These are phyloP conservation scores for Raphanus sativus DNA, from an alignment of 345 rosid species.

Conservation along the genomic window DNA sequence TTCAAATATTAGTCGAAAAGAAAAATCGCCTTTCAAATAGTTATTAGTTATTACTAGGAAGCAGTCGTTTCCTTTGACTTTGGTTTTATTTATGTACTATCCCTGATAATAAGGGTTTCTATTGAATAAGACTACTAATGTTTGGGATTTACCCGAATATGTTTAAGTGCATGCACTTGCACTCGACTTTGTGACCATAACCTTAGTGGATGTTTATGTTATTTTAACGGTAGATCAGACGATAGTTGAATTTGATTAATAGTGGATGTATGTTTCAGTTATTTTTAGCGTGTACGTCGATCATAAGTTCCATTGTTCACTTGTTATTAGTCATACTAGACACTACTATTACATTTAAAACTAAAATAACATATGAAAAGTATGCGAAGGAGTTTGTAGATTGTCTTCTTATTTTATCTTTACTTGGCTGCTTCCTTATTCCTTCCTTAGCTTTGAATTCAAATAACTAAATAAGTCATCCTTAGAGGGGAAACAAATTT, in stretches of 20 bases:
- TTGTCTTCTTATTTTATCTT: not conserved
- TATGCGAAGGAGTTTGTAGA: constrained; percentile 9
- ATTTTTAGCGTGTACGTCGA: not conserved
- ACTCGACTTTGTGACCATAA: not conserved
- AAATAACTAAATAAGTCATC: constrained; percentile 26
- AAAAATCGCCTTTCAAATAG: not conserved
- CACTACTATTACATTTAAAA: not conserved
- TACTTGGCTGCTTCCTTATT: constrained; percentile 20
- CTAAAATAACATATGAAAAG: constrained; percentile 7
- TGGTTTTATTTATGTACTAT: not conserved
- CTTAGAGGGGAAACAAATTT: not conserved
- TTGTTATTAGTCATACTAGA: not conserved
- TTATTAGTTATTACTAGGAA: constrained; percentile 12
- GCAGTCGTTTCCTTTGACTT: constrained; percentile 32
- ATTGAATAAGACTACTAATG: not conserved
- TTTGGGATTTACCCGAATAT: constrained; percentile 7
- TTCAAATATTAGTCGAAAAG: too few relatives aligned
- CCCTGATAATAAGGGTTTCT: not conserved
- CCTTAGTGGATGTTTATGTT: not conserved
- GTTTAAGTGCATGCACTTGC: constrained; percentile 1
- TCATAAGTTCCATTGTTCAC: not conserved
- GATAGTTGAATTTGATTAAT: not conserved
- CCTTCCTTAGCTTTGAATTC: constrained; percentile 26
- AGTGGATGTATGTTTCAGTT: not conserved
- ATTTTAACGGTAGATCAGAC: not conserved